These are phyloP conservation scores for Porogramme epimiltina DNA, from an alignment of 1,284 basidiomycete genomes.

Conservation along the genomic window DNA sequence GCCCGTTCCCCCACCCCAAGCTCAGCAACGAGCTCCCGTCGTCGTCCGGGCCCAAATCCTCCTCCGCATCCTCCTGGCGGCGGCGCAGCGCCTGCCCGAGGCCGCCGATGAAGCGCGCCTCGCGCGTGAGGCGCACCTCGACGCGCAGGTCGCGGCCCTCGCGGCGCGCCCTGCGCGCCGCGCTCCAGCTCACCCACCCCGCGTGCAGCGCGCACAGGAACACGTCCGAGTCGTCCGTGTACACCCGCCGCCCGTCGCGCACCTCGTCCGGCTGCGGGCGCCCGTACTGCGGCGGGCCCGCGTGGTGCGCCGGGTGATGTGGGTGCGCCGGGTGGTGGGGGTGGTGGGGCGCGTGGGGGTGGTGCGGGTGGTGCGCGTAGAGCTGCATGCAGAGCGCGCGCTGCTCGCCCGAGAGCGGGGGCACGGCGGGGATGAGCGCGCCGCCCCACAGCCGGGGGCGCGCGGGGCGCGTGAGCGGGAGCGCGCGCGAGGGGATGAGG, in stretches of 20 bases:
- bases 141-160: conserved; percentile 58
- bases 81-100: conserved; percentile 25
- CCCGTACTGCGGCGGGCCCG: conserved; percentile 13
- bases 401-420: conserved; percentile 32
- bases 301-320: no score
- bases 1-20: conserved; percentile 72
- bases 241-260: conserved; percentile 46
- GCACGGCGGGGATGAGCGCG: conserved; percentile 45
- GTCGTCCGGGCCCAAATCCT: conserved; percentile 43
- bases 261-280: conserved; percentile 28
- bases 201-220: conserved; percentile 76
- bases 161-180: conserved; percentile 47
- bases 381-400: conserved; percentile 32
- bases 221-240: conserved; percentile 76
- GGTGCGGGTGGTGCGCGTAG: conserved; percentile 18
- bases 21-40: conserved; percentile 66
- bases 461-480: conserved; percentile 52
- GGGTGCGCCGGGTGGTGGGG: conserved; percentile 5
- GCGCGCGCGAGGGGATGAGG: conserved; percentile 57
- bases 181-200: conserved; percentile 63
- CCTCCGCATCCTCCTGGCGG: conserved; percentile 26
- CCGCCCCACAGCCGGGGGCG: conserved; percentile 70
- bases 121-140: conserved; percentile 46
- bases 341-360: conserved; percentile 7
- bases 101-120: conserved; percentile 47